Evolutionary conservation across 768 basidiomycete genomes (phyloP).

Genomic region (Filobasidium floriforme): DNA sequence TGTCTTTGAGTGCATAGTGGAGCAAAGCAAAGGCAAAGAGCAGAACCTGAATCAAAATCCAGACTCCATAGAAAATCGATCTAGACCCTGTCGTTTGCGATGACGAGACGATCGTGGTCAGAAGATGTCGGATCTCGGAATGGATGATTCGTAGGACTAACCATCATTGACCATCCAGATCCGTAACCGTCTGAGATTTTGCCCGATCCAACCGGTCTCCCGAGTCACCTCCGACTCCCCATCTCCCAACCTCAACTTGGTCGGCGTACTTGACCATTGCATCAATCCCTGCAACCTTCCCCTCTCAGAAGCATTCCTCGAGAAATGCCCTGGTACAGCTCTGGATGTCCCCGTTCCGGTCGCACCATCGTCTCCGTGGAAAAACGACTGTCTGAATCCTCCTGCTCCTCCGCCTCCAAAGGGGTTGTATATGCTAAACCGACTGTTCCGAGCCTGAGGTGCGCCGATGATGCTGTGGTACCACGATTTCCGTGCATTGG

Average conservation of each 20-base stretch:
- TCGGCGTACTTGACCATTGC: slow-evolving; percentile 49
- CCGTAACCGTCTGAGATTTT: slow-evolving; percentile 51
- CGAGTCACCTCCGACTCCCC: background rate
- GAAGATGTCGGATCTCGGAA: no score
- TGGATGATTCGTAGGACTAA: slow-evolving; percentile 16
- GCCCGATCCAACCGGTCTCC: slow-evolving; percentile 36
- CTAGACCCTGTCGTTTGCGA: slow-evolving; percentile 48
- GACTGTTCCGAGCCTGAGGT: background rate
- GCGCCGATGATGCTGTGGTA: background rate
- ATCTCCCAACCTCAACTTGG: slow-evolving; percentile 8
- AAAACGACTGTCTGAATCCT: background rate
- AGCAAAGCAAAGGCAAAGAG: slow-evolving; percentile 66
- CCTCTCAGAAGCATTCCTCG: slow-evolving; percentile 74
- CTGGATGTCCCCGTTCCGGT: background rate
- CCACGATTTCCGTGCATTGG: background rate
- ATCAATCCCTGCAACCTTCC: slow-evolving; percentile 76
- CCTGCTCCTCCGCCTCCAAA: background rate
- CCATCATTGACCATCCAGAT: slow-evolving; percentile 96
- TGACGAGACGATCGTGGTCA: background rate
- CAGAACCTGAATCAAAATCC: slow-evolving; percentile 71
- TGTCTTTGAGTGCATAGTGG: slow-evolving; percentile 52
- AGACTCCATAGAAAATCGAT: slow-evolving; percentile 68
- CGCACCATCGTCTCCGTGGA: background rate
- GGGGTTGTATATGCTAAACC: background rate
- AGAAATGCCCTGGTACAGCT: background rate